Conservation (phyloP, 495 filamentous ascomycete species). For the Annulohypoxylon maeteangense region DNA sequence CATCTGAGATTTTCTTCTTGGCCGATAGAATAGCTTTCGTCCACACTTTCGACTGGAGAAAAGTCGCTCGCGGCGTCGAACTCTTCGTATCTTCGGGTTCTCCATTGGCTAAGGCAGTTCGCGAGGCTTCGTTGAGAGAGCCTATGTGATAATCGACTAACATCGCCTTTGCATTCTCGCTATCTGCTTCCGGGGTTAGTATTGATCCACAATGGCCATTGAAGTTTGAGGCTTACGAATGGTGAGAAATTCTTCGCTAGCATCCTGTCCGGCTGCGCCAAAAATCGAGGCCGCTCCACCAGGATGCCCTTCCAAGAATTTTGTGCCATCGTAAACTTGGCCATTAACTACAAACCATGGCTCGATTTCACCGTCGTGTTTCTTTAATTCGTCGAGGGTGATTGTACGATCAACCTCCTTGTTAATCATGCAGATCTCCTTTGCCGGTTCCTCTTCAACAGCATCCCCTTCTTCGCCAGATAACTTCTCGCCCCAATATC, state of each 20-base stretch:
- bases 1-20: constrained; percentile 76
- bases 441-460: constrained; percentile 54
- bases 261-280: constrained; percentile 83
- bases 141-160: constrained; percentile 92
- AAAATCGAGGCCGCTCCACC: constrained; percentile 91
- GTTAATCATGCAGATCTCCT: constrained; percentile 85
- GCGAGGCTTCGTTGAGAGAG: constrained; percentile 70
- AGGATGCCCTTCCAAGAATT: constrained; percentile 86
- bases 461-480: constrained; percentile 64
- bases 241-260: constrained; percentile 92
- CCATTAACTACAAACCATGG: constrained; percentile 96
- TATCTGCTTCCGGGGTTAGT: constrained; percentile 64
- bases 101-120: constrained; percentile 57
- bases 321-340: constrained; percentile 90
- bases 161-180: constrained; percentile 93
- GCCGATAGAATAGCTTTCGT: constrained; percentile 70
- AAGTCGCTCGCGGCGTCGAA: constrained; percentile 61
- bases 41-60: constrained; percentile 80
- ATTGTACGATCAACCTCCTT: constrained; percentile 71
- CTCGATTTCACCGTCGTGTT: constrained; percentile 70
- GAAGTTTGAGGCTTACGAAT: constrained; percentile 76
- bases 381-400: constrained; percentile 75
- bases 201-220: not conserved
- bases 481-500: constrained; percentile 85
- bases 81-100: constrained; percentile 25